phyloP scores from a whole-genome alignment of 1,284 basidiomycete species.

The Rhodotorula glutinis region DNA sequence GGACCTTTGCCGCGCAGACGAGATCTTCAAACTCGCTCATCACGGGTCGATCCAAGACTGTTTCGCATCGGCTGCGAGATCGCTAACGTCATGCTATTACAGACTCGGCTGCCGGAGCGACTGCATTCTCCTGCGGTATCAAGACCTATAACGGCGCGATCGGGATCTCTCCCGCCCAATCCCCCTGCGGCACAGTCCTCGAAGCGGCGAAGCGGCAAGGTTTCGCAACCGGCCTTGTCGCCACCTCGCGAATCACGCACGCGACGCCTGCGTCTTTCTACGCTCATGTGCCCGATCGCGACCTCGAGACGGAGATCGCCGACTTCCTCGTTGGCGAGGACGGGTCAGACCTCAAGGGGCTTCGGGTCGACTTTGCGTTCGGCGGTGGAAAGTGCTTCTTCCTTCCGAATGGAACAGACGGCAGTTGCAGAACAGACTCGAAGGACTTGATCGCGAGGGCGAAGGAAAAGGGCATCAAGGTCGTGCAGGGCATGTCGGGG shows the following conservation, averaged over 20 bases:
- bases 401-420: conserved; percentile 42
- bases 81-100: background rate
- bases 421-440: conserved; percentile 46
- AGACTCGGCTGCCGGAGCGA: conserved; percentile 50
- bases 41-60: conserved; percentile 35
- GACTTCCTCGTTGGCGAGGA: conserved; percentile 34
- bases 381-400: conserved; percentile 50
- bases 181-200: conserved; percentile 49
- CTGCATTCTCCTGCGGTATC: conserved; percentile 47
- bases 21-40: conserved; percentile 47
- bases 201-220: conserved; percentile 49
- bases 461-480: conserved; percentile 27
- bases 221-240: conserved; percentile 47
- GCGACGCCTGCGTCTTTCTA: conserved; percentile 50
- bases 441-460: conserved; percentile 45
- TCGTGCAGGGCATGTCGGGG: conserved; percentile 31
- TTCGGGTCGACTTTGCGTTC: conserved; percentile 47
- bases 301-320: conserved; percentile 41
- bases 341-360: conserved; percentile 28
- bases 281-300: conserved; percentile 46
- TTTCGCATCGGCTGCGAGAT: background rate
- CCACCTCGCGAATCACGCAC: conserved; percentile 46
- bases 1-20: conserved; percentile 31
- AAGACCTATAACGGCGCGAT: conserved; percentile 51
- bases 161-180: conserved; percentile 44